Base-by-base conservation (phyloP, 495 filamentous ascomycete species). In the Penicillium roqueforti region DNA sequence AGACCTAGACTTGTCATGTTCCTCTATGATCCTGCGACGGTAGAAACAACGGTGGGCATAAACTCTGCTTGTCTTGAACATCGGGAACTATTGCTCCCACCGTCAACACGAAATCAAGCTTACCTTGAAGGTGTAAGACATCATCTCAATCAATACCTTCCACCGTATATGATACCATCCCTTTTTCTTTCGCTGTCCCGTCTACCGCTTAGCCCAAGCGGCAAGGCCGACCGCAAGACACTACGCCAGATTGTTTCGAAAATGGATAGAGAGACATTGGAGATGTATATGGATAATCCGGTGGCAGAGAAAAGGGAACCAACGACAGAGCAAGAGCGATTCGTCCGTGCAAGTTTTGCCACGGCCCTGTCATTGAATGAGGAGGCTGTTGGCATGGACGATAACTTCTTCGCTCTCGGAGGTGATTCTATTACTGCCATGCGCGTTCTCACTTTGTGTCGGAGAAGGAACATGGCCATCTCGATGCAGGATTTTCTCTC, bases 111-210 rank as follows among this genome's bases (percentile, higher is more conserved):
- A 13, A 42, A 42, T 25, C 39, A 25, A 42, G 13, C 20, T 10
- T 42, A 42, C 20, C 39, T 42, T 66, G 80, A 6, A 72, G 74
- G 36, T 80, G 20, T 44, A 34, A 49, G 34, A 23, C 18, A 22
- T 14, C 25, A 38, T 55, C 18, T 37, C 36, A 50, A 22, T 7
- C 39, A 42, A 25, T 22, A 25, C 13, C 39, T 64, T n/a, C 69
- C 70, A 16, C n/a, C 34, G 32, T 76, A 77, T 59, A 78, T 79
- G 74, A 60, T 76, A 0, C 76, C 72, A 0, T 51, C 52, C 1
- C 6, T 70, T 19, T 74, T 66, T 13, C 13, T 77, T 2, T 66
- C 67, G 0, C 48, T 77, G 0, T 46, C 55, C 50, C 6, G 29
- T 36, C 14, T 45, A 3, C 42, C 42, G 13, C 23, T 28, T 8